Evolutionary conservation across 768 basidiomycete genomes (phyloP).

Genomic region (Panaeolus cyanescens): DNA sequence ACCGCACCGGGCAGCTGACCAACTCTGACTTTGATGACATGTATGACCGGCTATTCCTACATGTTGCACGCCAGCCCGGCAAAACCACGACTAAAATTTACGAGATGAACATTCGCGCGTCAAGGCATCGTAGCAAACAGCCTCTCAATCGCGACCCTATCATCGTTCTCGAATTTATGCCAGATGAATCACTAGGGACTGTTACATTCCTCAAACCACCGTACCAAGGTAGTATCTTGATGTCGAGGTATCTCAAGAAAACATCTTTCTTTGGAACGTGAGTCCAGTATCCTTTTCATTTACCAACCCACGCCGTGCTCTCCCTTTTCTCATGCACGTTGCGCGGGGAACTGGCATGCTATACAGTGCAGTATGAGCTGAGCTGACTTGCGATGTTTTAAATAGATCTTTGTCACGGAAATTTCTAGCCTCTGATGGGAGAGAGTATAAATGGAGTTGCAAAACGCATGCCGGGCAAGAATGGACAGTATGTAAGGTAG

Average conservation of each 20-base stretch:
- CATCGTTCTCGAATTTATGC: constrained; percentile 61
- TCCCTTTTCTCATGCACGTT: not conserved
- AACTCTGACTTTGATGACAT: constrained; percentile 75
- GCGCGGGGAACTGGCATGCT: not conserved
- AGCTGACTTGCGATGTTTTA: constrained; percentile 3
- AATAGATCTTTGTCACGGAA: constrained; percentile 67
- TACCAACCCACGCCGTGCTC: not conserved
- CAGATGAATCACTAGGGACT: constrained; percentile 59
- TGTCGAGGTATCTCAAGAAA: constrained; percentile 66
- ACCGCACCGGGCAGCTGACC: constrained; percentile 58
- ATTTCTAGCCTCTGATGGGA: constrained; percentile 68
- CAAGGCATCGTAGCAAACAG: constrained; percentile 56
- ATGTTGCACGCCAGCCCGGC: constrained; percentile 53
- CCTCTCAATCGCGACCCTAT: constrained; percentile 55
- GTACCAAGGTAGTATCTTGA: constrained; percentile 48
- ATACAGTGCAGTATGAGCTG: not conserved
- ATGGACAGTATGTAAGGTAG: constrained; percentile 67
- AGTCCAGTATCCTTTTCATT: constrained; percentile 24
- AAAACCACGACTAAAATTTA: constrained; percentile 55
- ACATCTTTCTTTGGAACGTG: constrained; percentile 69
- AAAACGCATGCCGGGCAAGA: constrained; percentile 59
- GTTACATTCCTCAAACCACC: constrained; percentile 52
- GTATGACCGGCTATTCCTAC: constrained; percentile 75
- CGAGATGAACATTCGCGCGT: constrained; percentile 65
- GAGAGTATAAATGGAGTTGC: constrained; percentile 71